These are phyloP conservation scores for Mycena galericulata DNA, from an alignment of 768 basidiomycete genomes.

Conservation along the genomic window DNA sequence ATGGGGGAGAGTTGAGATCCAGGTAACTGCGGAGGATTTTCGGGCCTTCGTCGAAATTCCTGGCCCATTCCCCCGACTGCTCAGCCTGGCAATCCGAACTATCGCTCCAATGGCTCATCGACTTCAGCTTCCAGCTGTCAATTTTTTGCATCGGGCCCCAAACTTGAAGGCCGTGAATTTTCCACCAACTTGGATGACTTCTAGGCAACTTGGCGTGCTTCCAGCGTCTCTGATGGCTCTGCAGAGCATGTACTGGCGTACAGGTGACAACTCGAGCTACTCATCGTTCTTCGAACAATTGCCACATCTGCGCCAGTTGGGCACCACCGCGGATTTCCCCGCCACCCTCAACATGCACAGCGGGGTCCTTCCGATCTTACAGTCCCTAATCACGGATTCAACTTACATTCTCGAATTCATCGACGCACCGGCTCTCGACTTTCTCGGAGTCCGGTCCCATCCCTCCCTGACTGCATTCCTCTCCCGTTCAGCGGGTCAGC, in stretches of 20 bases:
- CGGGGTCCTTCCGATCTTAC: too few relatives aligned
- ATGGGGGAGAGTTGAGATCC: background rate
- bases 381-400: too few relatives aligned
- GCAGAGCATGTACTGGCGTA: background rate
- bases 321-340: too few relatives aligned
- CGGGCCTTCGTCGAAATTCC: background rate
- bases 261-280: too few relatives aligned
- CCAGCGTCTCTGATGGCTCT: background rate
- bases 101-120: background rate
- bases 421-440: too few relatives aligned
- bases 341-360: background rate
- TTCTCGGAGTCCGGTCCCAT: too few relatives aligned
- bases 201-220: background rate
- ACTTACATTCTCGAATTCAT: too few relatives aligned
- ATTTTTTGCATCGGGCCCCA: background rate
- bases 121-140: too few relatives aligned
- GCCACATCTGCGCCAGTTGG: background rate
- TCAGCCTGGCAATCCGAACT: constrained; percentile 29
- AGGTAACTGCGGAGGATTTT: background rate
- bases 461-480: too few relatives aligned
- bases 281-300: background rate
- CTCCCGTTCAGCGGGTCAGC: too few relatives aligned
- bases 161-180: background rate
- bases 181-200: background rate
- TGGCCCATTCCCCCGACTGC: background rate